phyloP scores from a whole-genome alignment of 257 asterid genomes.

The Fraxinus quadrangulata region DNA sequence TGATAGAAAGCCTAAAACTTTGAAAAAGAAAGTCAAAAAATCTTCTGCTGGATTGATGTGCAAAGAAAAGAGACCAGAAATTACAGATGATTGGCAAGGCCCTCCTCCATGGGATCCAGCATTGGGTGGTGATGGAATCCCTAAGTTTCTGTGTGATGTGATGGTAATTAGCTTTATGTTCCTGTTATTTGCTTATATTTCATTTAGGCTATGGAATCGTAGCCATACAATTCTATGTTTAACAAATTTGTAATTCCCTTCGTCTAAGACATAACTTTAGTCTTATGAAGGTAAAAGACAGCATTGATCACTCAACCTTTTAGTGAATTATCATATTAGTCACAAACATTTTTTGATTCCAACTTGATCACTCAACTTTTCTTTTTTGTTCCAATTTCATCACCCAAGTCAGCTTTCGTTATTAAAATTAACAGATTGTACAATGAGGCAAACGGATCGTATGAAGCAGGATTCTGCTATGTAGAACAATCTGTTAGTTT shows the following conservation, averaged over 20 bases:
- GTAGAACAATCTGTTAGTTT: background rate
- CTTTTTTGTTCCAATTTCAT: background rate
- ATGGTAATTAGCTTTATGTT: constrained; percentile 50
- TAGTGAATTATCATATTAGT: background rate
- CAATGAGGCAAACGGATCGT: background rate
- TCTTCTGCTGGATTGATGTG: constrained; percentile 41
- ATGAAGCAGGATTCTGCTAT: background rate
- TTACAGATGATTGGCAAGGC: constrained; percentile 70
- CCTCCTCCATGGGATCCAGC: constrained; percentile 86
- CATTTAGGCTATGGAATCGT: background rate
- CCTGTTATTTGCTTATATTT: constrained; percentile 8
- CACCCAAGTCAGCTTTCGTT: background rate
- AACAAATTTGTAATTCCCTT: constrained; percentile 1
- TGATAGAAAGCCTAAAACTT: constrained; percentile 66
- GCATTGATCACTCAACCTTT: background rate
- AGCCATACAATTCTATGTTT: background rate
- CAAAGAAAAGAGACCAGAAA: constrained; percentile 38
- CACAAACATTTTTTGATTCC: background rate
- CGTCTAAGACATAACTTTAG: background rate
- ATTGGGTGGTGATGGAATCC: constrained; percentile 79
- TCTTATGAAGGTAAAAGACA: background rate
- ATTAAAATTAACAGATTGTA: background rate
- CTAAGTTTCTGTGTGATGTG: constrained; percentile 92
- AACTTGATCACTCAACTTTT: background rate
- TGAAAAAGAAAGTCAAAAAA: constrained; percentile 61